phyloP scores from a whole-genome alignment of 2,329 filamentous ascomycete species.

The Tetracladium maxilliforme region DNA sequence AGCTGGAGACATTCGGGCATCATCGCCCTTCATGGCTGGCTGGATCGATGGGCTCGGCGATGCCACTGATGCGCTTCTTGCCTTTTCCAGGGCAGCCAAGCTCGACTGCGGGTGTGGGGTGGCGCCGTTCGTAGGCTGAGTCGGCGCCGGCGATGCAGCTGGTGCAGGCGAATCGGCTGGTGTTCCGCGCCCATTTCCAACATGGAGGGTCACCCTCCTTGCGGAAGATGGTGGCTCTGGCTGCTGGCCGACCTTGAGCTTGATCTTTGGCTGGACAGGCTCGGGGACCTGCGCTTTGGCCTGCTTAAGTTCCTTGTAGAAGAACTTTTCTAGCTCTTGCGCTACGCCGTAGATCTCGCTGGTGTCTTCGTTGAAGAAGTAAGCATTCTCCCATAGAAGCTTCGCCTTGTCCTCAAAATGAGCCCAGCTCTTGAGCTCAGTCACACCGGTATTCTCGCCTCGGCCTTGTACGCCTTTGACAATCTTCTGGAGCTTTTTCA shows the following conservation, averaged over 20 bases:
- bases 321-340: slow-evolving; percentile 62
- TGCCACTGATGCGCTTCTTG: slow-evolving; percentile 10
- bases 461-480: slow-evolving; percentile 61
- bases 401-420: slow-evolving; percentile 68
- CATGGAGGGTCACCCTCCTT: slow-evolving; percentile 59
- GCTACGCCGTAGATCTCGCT: slow-evolving; percentile 72
- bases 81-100: slow-evolving; percentile 27
- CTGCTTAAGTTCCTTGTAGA: slow-evolving; percentile 51
- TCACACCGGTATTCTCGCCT: slow-evolving; percentile 41
- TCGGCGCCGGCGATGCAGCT: slow-evolving; percentile 14
- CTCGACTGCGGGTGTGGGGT: slow-evolving; percentile 13
- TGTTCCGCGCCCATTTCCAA: slow-evolving; percentile 44
- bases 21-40: slow-evolving; percentile 1
- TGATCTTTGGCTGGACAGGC: slow-evolving; percentile 63
- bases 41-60: slow-evolving; percentile 10
- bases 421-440: slow-evolving; percentile 69
- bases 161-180: slow-evolving; percentile 36
- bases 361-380: slow-evolving; percentile 81
- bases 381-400: slow-evolving; percentile 77
- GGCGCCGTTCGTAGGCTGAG: slow-evolving; percentile 14
- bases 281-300: slow-evolving; percentile 61
- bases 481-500: slow-evolving; percentile 64
- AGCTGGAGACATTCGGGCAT: neutral
- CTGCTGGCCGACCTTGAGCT: slow-evolving; percentile 44
- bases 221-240: slow-evolving; percentile 22